Base-by-base conservation (phyloP, 176 grass and related monocot genomes). In the Hyparrhenia diplandra region DNA sequence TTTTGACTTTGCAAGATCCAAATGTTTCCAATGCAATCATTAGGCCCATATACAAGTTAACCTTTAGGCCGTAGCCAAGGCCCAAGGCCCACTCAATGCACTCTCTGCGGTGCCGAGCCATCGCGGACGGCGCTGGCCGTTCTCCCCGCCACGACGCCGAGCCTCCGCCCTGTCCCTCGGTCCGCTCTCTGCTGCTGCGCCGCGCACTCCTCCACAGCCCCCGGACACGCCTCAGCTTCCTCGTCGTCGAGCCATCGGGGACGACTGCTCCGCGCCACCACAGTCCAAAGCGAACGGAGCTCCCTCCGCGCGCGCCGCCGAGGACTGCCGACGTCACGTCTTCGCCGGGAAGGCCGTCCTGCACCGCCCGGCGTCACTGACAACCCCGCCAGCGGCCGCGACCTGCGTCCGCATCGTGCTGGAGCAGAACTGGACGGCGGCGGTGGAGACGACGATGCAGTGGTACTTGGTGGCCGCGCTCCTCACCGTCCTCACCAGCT, bases 401-500 rank as follows among this genome's bases (percentile, higher is more conserved):
- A 54, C 18, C 49, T 54, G 49, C 49, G 49, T 54, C 18, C 18
- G 49, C 49, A 21, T 54, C 49, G 49, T 55, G 20, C 52, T 23
- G 52, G 52, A 55, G 16, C 47, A 30, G 61, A 31, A 28, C 32
- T 2, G 7, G 64, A 27, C 11, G 61, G 61, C 73, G 64, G 60
- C 30, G 20, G 36, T 28, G 68, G 58, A 61, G 77, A 20, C 28
- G 70, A 49, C 59, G 85, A 98, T 93, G 95, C 88, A 90, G 69
- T 98, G 95, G 92, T 89, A 89, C 82, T 47, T 91, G 29, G 90
- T 95, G 17, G 88, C 92, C 37, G 92, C 81, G 85, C 88, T 98
- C 64, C 95, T 98, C 83, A 98, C 95, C 32, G 45, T 98, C 79
- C 90, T 98, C 87, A 98, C 92, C 37, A 98, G 95, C 67, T 98